Evolutionary conservation across 257 asterid species (phyloP).

Genomic region (Solanum dulcamara): DNA sequence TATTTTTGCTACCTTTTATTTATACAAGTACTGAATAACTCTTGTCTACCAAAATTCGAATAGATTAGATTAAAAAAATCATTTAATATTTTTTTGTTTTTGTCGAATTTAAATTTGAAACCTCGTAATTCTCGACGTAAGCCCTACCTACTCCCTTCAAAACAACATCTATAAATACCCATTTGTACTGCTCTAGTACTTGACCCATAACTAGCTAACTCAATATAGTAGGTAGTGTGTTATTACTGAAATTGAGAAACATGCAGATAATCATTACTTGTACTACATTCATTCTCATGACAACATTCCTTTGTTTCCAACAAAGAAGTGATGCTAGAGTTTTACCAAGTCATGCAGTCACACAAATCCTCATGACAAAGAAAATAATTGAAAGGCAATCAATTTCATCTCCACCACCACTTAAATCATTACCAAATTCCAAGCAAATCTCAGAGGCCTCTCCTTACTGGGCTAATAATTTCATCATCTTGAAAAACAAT

Average conservation of each 20-base stretch:
- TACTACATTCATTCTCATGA: not conserved
- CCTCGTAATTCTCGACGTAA: not conserved
- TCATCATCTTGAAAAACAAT: not conserved
- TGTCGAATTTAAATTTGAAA: rapidly evolving
- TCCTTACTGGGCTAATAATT: not conserved
- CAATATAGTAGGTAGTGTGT: not conserved
- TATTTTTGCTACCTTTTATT: not conserved
- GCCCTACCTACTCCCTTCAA: not conserved
- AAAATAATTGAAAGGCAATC: not conserved
- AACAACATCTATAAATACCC: not conserved
- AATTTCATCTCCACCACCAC: not conserved
- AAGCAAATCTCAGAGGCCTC: not conserved
- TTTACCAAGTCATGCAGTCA: not conserved
- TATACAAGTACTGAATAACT: not conserved
- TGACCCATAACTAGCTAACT: not conserved
- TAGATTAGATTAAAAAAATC: not conserved
- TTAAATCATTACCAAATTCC: not conserved
- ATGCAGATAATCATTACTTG: not conserved
- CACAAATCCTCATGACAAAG: not conserved
- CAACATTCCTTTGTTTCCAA: not conserved
- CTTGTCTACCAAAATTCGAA: not conserved
- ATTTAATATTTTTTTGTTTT: not conserved
- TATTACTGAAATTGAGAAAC: not conserved
- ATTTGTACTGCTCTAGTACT: not conserved
- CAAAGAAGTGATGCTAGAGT: not conserved